Conservation (phyloP, 306 rosid species). For the Rubus idaeus region DNA sequence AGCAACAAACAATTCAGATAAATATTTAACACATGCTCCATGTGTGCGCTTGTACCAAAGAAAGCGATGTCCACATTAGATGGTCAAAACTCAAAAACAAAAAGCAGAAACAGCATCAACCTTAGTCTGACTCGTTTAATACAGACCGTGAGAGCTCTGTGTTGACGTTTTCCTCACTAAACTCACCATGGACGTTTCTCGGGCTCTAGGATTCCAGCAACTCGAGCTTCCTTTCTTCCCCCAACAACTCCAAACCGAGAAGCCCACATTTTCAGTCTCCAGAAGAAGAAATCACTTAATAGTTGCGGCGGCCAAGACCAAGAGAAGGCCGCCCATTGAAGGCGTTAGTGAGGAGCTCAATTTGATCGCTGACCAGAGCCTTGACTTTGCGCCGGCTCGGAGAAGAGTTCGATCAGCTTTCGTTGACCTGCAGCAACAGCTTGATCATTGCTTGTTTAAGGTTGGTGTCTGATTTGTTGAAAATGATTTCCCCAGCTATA, state of each 20-base stretch:
- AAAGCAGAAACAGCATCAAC: neutral
- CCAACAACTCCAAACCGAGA: conserved; percentile 19
- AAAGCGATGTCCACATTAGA: conserved; percentile 1
- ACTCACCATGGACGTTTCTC: conserved; percentile 42
- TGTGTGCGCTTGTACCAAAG: neutral
- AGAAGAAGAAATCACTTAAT: conserved; percentile 13
- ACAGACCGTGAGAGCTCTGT: neutral
- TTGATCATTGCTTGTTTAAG: conserved; percentile 77
- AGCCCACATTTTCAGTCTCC: conserved; percentile 1
- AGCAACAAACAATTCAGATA: neutral
- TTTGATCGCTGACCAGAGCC: conserved; percentile 48
- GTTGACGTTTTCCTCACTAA: conserved; percentile 8
- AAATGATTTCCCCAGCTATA: neutral
- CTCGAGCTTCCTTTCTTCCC: conserved; percentile 21
- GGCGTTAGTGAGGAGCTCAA: conserved; percentile 62
- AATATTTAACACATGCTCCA: neutral
- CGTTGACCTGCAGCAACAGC: conserved; percentile 41
- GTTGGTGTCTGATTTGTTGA: conserved; percentile 26
- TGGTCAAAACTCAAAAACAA: conserved; percentile 2
- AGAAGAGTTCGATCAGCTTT: conserved; percentile 72
- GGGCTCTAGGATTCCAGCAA: conserved; percentile 32
- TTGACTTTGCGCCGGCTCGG: conserved; percentile 58
- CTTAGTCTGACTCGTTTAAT: neutral
- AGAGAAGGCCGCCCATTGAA: conserved; percentile 50
- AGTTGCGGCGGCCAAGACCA: conserved; percentile 36